Base-by-base conservation (phyloP, 257 asterid genomes). In the Catharanthus roseus region DNA sequence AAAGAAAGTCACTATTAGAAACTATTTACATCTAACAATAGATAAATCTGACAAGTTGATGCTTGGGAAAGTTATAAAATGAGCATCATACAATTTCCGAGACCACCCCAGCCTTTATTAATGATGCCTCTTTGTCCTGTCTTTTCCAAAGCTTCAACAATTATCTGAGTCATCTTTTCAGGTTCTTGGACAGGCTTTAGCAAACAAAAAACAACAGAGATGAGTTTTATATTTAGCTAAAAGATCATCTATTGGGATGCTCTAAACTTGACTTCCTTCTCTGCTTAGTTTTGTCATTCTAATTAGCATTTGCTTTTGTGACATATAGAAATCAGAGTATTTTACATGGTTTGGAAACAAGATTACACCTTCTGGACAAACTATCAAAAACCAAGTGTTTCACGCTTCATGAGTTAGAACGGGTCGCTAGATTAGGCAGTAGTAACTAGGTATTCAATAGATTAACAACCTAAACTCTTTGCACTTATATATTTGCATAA, bases 31-130 rank as follows among this genome's bases (percentile, higher is more conserved):
- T 29, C 38, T 65, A 4, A 42, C 3, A 23, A 42, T 24, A 45
- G 16, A 44, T 13, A 42, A 15, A 11, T 67, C 28, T 33, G 18
- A 47, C 13, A 61, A 31, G 5, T 61, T 55, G 29, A 45, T 31
- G 29, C 55, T 57, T 31, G n/a, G 29, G 3, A 21, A 45, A 38
- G 16, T 1, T 45, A 61, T 16, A 69, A 58, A 28, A 67, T 55
- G 39, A 76, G 75, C 41, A 72, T 42, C 87, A 33, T 86, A 92
- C 98, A 61, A 73, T 75, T 73, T 75, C 98, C 98, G 73, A 92
- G 86, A 78, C 96, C 96, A 62, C 96, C 97, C 98, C 98, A 92
- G 84, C 98, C 98, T 86, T 86, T 90, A 71, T 92, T 90, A 51
- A 92, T 90, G 84, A 92, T 90, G 73, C 98, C 98, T 70, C 98